These are phyloP conservation scores for Solanum hybrid DNA, from an alignment of 305 asterid genomes.

Conservation along the genomic window DNA sequence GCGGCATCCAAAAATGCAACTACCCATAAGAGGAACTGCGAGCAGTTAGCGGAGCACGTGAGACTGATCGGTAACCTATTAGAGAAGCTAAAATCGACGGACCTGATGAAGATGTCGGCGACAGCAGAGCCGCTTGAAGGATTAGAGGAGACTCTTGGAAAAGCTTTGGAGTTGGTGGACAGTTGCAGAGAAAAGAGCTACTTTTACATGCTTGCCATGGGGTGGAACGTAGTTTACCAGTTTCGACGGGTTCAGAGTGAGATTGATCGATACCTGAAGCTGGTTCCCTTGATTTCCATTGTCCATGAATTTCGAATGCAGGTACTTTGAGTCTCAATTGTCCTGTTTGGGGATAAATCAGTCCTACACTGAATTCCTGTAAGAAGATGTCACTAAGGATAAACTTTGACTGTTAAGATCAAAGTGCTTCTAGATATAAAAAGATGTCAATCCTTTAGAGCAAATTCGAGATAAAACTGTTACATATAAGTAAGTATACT, in stretches of 20 bases:
- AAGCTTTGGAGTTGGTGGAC: constrained; percentile 5
- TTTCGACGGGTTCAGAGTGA: constrained; percentile 9
- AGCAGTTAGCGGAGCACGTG: constrained; percentile 4
- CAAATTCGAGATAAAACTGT: not conserved
- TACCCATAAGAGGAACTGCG: constrained; percentile 7
- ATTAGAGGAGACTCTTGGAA: not conserved
- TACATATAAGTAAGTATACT: not conserved
- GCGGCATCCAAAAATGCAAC: not conserved
- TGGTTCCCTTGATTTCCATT: constrained; percentile 9
- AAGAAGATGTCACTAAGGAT: not conserved
- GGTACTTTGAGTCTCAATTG: not conserved
- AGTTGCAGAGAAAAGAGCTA: constrained; percentile 13
- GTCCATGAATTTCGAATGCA: constrained; percentile 12
- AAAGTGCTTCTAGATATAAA: not conserved
- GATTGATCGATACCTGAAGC: constrained; percentile 11
- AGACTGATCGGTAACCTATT: constrained; percentile 4
- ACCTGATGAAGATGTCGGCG: not conserved
- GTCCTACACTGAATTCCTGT: not conserved
- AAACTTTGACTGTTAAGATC: not conserved
- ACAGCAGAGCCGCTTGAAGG: not conserved
- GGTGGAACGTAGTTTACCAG: constrained; percentile 5
- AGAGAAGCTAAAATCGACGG: constrained; percentile 13
- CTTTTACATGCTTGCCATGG: constrained; percentile 9
- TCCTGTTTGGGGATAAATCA: not conserved
- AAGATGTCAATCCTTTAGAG: not conserved